These are phyloP conservation scores for Candida glaebosa DNA, from an alignment of 805 yeast genomes.

Conservation along the genomic window DNA sequence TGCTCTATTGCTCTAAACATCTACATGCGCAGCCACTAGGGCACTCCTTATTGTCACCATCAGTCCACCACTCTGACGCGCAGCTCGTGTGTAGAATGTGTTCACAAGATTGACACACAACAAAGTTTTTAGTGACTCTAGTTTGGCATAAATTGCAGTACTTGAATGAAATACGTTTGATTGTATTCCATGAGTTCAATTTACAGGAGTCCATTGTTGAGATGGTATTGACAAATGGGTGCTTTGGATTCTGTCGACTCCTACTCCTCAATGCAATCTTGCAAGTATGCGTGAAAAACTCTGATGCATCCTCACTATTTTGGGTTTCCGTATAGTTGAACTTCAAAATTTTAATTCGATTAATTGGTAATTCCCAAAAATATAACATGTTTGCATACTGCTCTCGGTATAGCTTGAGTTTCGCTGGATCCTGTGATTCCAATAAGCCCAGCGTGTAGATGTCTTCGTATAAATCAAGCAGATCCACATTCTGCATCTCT, in stretches of 20 bases:
- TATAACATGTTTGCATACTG: slow-evolving; percentile 77
- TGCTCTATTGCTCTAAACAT: slow-evolving; percentile 43
- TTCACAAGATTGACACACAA: slow-evolving; percentile 69
- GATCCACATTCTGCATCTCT: slow-evolving; percentile 43
- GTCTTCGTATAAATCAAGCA: slow-evolving; percentile 44
- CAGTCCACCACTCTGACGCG: slow-evolving; percentile 76
- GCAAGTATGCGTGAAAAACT: slow-evolving; percentile 29
- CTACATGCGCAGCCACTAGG: slow-evolving; percentile 84
- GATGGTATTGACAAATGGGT: slow-evolving; percentile 20
- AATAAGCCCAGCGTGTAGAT: slow-evolving; percentile 39
- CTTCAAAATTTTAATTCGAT: slow-evolving; percentile 74
- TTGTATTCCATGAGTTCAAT: slow-evolving; percentile 30
- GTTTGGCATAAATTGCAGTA: slow-evolving; percentile 68
- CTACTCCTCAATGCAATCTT: slow-evolving; percentile 27
- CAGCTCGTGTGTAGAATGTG: slow-evolving; percentile 79
- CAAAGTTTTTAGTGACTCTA: slow-evolving; percentile 55
- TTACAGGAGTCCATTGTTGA: slow-evolving; percentile 21
- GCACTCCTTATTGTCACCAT: slow-evolving; percentile 44
- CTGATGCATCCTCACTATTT: slow-evolving; percentile 11
- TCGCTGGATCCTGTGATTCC: slow-evolving; percentile 32
- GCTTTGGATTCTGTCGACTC: slow-evolving; percentile 15
- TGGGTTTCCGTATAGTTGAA: slow-evolving; percentile 45
- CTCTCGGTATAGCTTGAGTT: slow-evolving; percentile 46
- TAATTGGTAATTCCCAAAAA: slow-evolving; percentile 81
- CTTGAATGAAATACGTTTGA: slow-evolving; percentile 21